Base-by-base conservation (phyloP, 306 rosid species). In the Vachellia pachyceras region DNA sequence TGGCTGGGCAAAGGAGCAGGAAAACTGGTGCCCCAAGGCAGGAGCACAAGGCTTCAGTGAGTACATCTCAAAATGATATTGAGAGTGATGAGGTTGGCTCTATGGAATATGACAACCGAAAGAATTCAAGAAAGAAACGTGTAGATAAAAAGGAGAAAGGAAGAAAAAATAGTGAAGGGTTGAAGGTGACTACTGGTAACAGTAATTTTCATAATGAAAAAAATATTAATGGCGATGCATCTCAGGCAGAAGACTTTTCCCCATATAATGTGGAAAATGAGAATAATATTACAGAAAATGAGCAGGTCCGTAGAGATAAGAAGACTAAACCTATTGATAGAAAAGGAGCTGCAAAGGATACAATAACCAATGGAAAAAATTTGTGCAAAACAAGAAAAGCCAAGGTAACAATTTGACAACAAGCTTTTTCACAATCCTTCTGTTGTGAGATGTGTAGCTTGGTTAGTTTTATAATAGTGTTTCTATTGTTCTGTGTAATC, bases 301-400 rank as follows among this genome's bases (percentile, higher is more conserved):
- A 78, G 71, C 78, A 79, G 40, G 69, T 80, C 9, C 80, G 79
- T 6, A 78, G 76, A 77, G 84, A 82, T 77, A 87, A 85, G 69
- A 90, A 87, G 84, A 82, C 79, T 67, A 82, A 89, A 84, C 66
- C 82, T 0, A 82, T 73, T 73, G 87, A 90, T 78, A 84, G 80
- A 80, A 89, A 82, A 77, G 95, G 84, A 79, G 39, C 25, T 4
- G 78, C 72, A 41, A 91, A 89, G 89, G 89, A 89, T 45, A 75
- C 83, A 54, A 86, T 72, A 80, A 15, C 76, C 79, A 89, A 85
- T 73, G 79, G 89, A 25, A 91, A 89, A 85, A 40, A 23, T 76
- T 88, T 89, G 61, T 84, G 91, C 75, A 92, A 82, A 85, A 92
- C 93, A 80, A 92, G 84, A 89, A 93, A 90, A 68, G 61, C 94